Percentiles rank a stretch among this genome's conserved stretches.
Evolutionary conservation across 495 filamentous ascomycete species (phyloP).

Genomic region (Tuber brumale): DNA sequence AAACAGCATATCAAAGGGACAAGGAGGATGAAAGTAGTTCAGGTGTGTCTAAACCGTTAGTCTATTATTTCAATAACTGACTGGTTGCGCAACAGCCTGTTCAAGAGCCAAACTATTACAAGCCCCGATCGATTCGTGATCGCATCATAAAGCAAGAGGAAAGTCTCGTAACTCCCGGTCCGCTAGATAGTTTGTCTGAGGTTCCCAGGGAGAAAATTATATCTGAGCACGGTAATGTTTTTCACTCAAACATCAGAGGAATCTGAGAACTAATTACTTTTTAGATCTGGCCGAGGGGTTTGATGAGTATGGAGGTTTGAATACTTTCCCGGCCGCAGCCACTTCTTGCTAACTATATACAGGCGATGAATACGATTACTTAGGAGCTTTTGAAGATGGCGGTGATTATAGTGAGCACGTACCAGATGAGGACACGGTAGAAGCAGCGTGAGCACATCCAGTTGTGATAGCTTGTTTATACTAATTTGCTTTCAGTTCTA

Average conservation of each 20-base stretch:
- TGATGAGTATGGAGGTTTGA: constrained; percentile 40
- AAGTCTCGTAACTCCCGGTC: neutral
- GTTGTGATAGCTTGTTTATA: neutral
- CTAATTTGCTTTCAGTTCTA: constrained; percentile 15
- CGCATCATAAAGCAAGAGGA: constrained; percentile 1
- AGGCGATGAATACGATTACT: constrained; percentile 40
- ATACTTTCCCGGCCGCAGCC: neutral
- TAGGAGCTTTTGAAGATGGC: constrained; percentile 36
- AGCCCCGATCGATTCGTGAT: neutral
- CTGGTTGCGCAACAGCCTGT: neutral
- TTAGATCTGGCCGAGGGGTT: constrained; percentile 25
- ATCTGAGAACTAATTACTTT: neutral
- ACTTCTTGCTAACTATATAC: neutral
- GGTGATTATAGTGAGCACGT: constrained; percentile 33
- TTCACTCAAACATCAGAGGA: neutral
- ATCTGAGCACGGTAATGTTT: neutral
- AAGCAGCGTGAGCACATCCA: neutral
- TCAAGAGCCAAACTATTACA: constrained; percentile 8
- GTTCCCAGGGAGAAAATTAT: neutral
- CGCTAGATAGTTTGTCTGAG: neutral
- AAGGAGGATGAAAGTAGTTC: constrained; percentile 65
- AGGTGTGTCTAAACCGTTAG: constrained; percentile 13
- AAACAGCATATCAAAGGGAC: constrained; percentile 75
- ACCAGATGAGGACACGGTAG: constrained; percentile 34
- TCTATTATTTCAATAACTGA: neutral